Evolutionary conservation across 441 rosid genomes (phyloP), one percentile per base, ranked within the genome.

Genomic region (Adansonia grandidieri): DNA sequence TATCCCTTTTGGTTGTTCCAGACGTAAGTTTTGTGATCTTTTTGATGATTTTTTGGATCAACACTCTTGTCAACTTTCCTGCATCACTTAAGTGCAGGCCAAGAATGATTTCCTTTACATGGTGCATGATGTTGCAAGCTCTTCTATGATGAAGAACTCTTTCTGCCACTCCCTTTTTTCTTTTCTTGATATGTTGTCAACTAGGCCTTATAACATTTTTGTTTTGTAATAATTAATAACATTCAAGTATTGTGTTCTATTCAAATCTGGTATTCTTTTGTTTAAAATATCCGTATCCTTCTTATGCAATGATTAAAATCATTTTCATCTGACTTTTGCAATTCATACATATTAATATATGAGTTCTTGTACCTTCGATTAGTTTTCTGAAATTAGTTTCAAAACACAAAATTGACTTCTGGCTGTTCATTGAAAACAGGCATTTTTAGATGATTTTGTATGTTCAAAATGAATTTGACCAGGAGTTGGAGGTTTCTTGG

Each of bases 1-100:
- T 90, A 76, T 86, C 91, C 22, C 90, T 80, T 76, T 78, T 78
- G 83, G 88, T 90, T 78, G 90, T 91, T 81, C 93, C 96, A 77
- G 89, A 87, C 81, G 96, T 90, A 86, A 85, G 84, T 66, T 37
- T 62, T 53, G 53, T 65, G 8, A 11, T 24, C 42, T 69, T 40
- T 56, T 48, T 54, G 62, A 14, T 19, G 8, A 65, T 71, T 76
- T 48, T 58, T 47, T 61, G 47, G 20, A 62, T 62, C 44, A 47
- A 60, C 13, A 17, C 57, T 28, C 58, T 61, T 8, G 8, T 71
- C 9, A 19, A 32, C 11, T 56, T 51, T 11, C 6, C 60, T 51
- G 61, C 76, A 72, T 37, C n/a, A 4, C 65, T 64, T 24, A 22
- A 15, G 63, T 44, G 58, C 53, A 50, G 70, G 28, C 56, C 61